A percentile compares a stretch with the other conserved stretches of the same genome.
Conservation (phyloP, 78 protist genomes). For the Creolimax fragrantissima region DNA sequence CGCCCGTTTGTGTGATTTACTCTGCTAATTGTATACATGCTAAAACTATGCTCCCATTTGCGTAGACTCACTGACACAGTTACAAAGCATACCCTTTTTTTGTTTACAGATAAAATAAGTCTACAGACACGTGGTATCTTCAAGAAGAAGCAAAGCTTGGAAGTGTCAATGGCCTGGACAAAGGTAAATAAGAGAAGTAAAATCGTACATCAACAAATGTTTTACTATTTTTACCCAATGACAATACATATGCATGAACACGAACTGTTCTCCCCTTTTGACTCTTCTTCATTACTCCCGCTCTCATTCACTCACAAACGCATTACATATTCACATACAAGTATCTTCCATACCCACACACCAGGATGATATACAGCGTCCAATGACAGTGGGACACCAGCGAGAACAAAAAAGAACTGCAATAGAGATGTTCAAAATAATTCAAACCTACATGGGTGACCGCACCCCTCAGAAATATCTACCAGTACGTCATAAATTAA, state of each 20-base stretch:
- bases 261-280: neutral
- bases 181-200: neutral
- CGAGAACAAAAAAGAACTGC: neutral
- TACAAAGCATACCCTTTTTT: neutral
- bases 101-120: neutral
- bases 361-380: neutral
- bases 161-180: neutral
- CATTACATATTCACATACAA: neutral
- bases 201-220: neutral
- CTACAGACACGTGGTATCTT: neutral
- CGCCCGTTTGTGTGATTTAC: neutral
- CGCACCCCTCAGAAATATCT: neutral
- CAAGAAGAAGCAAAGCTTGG: neutral
- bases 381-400: neutral
- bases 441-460: conserved; percentile 24
- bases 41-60: neutral
- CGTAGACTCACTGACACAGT: neutral
- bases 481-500: no score
- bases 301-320: neutral
- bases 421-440: neutral
- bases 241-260: neutral
- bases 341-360: no score
- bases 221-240: neutral
- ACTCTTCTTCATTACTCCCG: neutral
- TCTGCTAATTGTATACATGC: neutral